Evolutionary conservation across 306 rosid species (phyloP).

Genomic region (Hippophae gyantsensis): DNA sequence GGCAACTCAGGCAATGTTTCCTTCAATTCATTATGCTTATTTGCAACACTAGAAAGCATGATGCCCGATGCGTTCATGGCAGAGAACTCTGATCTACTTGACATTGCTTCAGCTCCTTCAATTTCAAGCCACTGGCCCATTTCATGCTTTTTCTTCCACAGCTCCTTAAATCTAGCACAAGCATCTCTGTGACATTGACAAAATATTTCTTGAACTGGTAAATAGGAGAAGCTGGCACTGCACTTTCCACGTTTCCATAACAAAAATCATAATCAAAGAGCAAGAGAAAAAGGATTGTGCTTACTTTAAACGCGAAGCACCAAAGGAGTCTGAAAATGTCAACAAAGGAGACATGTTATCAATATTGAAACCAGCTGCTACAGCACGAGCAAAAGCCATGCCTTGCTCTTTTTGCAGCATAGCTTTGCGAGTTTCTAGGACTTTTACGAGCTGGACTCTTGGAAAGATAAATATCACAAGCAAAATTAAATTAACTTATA

Average conservation of each 20-base stretch:
- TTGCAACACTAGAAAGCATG: conserved; percentile 47
- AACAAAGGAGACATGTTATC: too few relatives aligned
- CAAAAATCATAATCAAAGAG: too few relatives aligned
- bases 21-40: conserved; percentile 23
- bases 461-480: too few relatives aligned
- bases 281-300: too few relatives aligned
- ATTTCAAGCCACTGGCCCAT: conserved; percentile 96
- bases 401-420: too few relatives aligned
- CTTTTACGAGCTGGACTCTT: too few relatives aligned
- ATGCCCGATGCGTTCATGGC: conserved; percentile 57
- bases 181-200: conserved; percentile 58
- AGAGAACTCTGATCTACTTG: conserved; percentile 51
- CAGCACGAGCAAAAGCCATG: too few relatives aligned
- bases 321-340: too few relatives aligned
- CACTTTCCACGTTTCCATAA: not conserved
- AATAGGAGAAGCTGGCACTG: conserved; percentile 17
- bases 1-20: conserved; percentile 33
- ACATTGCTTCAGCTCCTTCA: conserved; percentile 71
- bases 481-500: too few relatives aligned
- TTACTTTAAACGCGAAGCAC: too few relatives aligned
- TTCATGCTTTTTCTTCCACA: conserved; percentile 96
- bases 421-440: too few relatives aligned
- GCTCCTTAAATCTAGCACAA: conserved; percentile 58
- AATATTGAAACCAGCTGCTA: too few relatives aligned
- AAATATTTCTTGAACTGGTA: conserved; percentile 14